Percentiles rank a stretch among this genome's conserved stretches.
These are phyloP conservation scores for Verticillium albo-atrum DNA, from an alignment of 2,329 filamentous ascomycete species.

Conservation along the genomic window DNA sequence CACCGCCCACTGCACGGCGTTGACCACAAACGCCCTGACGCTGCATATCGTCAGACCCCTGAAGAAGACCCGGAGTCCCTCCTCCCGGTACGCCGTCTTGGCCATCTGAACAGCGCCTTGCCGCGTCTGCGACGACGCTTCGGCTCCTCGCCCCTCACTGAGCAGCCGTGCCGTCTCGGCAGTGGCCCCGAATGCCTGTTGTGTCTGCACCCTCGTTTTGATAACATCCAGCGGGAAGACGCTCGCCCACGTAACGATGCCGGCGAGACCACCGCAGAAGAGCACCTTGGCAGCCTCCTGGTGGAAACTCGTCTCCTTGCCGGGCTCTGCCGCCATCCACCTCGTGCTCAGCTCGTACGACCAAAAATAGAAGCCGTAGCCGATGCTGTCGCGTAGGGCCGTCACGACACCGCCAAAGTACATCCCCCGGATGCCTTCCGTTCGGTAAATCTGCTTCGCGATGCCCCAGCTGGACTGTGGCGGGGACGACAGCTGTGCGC, in stretches of 20 bases:
- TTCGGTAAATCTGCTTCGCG: conserved; percentile 53
- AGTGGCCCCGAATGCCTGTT: conserved; percentile 32
- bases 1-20: conserved; percentile 87
- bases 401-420: conserved; percentile 82
- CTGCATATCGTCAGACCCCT: conserved; percentile 77
- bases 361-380: conserved; percentile 99
- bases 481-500: conserved; percentile 61
- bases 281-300: conserved; percentile 60
- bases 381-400: conserved; percentile 76
- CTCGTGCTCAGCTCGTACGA: conserved; percentile 75
- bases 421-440: conserved; percentile 61
- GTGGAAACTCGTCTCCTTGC: conserved; percentile 14
- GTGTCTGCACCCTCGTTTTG: conserved; percentile 87
- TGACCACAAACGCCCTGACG: conserved; percentile 82
- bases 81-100: conserved; percentile 58
- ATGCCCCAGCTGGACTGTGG: conserved; percentile 58
- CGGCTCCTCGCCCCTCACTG: conserved; percentile 10
- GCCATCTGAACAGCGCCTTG: conserved; percentile 60
- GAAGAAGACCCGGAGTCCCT: conserved; percentile 63
- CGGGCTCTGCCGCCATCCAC: conserved; percentile 35
- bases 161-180: conserved; percentile 25
- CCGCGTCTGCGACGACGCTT: conserved; percentile 17
- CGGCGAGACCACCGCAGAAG: conserved; percentile 81
- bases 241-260: conserved; percentile 82
- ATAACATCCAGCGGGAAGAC: conserved; percentile 90